These are phyloP conservation scores for Penicillium goetzii DNA, from an alignment of 495 filamentous ascomycete species.

Conservation along the genomic window DNA sequence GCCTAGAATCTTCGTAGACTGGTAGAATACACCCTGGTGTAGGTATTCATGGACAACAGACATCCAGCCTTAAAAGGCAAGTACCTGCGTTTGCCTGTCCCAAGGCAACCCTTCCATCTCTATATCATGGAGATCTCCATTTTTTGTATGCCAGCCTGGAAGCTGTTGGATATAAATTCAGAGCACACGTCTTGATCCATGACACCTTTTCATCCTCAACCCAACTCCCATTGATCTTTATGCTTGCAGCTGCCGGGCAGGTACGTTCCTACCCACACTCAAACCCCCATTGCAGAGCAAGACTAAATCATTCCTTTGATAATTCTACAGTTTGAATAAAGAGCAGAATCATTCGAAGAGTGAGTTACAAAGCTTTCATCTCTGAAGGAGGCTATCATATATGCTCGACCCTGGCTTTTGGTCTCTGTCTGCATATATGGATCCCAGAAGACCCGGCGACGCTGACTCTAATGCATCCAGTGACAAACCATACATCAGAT, in stretches of 20 bases:
- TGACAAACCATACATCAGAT: not conserved
- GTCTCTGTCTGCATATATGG: not conserved
- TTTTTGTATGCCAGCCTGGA: not conserved
- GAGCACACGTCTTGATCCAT: not conserved
- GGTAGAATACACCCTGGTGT: not conserved
- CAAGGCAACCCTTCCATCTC: not conserved
- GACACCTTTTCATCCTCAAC: not conserved
- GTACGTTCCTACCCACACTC: not conserved
- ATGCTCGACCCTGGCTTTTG: not conserved
- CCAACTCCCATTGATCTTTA: not conserved
- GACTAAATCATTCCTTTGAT: not conserved
- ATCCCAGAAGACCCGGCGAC: not conserved
- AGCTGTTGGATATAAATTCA: not conserved
- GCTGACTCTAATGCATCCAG: conserved; percentile 1
- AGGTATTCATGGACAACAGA: not conserved
- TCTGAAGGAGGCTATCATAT: not conserved
- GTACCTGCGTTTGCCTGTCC: not conserved
- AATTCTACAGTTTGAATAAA: not conserved
- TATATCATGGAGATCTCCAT: not conserved
- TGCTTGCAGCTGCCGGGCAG: not conserved
- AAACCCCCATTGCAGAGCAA: not conserved
- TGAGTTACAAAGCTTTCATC: not conserved
- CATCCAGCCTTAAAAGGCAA: not conserved
- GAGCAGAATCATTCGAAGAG: not conserved
- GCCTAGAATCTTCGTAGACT: not conserved